Conservation (phyloP, 306 rosid species). For the Malus sylvestris region DNA sequence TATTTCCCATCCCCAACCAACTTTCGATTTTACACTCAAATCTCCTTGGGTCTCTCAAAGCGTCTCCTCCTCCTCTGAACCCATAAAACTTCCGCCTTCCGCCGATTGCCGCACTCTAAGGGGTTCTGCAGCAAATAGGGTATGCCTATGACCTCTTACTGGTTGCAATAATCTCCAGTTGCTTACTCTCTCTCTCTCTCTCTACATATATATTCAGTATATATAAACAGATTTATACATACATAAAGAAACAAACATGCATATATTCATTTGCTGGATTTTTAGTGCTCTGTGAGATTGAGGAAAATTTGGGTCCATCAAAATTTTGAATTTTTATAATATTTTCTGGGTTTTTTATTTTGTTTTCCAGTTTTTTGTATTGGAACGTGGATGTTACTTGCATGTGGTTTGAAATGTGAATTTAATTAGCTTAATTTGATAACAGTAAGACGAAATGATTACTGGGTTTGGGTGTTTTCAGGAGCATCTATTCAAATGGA, state of each 20-base stretch:
- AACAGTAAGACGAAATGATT: not conserved
- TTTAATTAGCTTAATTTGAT: not conserved
- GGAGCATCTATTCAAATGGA: conserved; percentile 35
- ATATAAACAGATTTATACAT: not conserved
- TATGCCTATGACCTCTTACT: not conserved
- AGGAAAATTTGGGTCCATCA: not conserved
- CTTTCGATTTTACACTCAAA: not conserved
- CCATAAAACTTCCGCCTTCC: not conserved
- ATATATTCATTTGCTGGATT: not conserved
- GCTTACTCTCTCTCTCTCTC: not conserved
- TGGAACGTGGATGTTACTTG: not conserved
- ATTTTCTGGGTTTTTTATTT: not conserved
- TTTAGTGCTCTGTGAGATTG: not conserved
- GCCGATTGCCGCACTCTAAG: not conserved
- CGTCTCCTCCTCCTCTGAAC: not conserved
- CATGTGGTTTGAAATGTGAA: not conserved
- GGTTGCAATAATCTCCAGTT: not conserved
- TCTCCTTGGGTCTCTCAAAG: no score
- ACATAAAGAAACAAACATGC: not conserved
- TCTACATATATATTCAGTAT: not conserved
- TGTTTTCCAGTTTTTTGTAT: not conserved
- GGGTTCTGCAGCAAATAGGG: not conserved
- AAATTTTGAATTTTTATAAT: not conserved
- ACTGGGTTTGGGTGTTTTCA: not conserved
- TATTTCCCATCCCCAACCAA: not conserved